Base-by-base conservation (phyloP, 176 grass and related monocot species). In the Pontederia paniculata region DNA sequence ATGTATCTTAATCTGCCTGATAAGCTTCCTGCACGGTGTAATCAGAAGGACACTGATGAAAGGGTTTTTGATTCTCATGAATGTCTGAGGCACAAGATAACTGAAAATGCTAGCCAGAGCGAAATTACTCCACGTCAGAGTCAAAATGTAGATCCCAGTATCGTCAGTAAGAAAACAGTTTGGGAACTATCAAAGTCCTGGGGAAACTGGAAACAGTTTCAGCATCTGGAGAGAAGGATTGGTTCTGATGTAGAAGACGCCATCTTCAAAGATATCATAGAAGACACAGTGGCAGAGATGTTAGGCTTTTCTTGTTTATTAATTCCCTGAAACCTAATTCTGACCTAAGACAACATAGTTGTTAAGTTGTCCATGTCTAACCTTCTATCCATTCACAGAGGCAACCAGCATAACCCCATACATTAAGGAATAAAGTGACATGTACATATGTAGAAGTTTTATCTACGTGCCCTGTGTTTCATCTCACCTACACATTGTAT, bases 201-300 rank as follows among this genome's bases (percentile, higher is more conserved):
- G 22, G 23, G 17, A 47, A 48, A 44, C 12, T 61, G 57, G 69
- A 45, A 44, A 21, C 45, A 61, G 12, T 23, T 54, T 41, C 17
- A 44, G 22, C 17, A 46, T 23, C 57, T 45, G 25, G 37, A 43
- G 5, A 45, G 25, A 31, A 48, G 61, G 48, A 61, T 72, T 61
- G 57, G 12, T 11, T 37, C 22, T 37, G 17, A 61, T 12, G 52
- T 62, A 52, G 45, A 72, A 60, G 69, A 31, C 52, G 23, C 57
- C 57, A 61, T 72, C 17, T 72, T 72, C 12, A 25, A 72, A 13
- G 57, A 62, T 21, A 50, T 62, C 19, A 62, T 17, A 31, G 57
- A 45, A 49, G 57, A 54, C 22, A 37, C 43, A 45, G 41, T 72
- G 22, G 43, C 23, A 52, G 56, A 72, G 17, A 22, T 72, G 44